Evolutionary conservation across 78 protist species (phyloP).

Genomic region (Emiliania huxleyi): DNA sequence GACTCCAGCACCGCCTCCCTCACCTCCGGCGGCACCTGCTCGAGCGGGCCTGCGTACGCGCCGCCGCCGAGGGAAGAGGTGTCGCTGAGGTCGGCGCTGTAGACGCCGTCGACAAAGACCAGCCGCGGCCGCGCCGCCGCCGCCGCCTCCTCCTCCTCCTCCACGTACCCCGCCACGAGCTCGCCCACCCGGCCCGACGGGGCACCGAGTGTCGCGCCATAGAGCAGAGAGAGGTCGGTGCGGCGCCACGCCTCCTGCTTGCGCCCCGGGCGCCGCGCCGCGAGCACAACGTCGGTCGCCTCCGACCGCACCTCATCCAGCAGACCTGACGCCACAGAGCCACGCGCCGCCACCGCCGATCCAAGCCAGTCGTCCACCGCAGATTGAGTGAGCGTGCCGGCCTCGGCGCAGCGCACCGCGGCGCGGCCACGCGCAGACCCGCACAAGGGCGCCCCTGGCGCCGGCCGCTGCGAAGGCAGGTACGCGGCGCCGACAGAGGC

Average conservation of each 20-base stretch:
- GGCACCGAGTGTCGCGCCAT: neutral
- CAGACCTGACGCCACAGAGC: too few relatives aligned
- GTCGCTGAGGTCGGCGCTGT: neutral
- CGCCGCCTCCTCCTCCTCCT: neutral
- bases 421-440: too few relatives aligned
- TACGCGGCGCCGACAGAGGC: too few relatives aligned
- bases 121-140: neutral
- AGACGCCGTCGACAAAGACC: neutral
- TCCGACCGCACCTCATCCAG: too few relatives aligned
- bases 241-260: neutral
- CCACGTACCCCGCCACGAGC: neutral
- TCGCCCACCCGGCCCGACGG: neutral
- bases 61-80: neutral
- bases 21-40: neutral
- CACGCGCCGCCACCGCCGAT: too few relatives aligned
- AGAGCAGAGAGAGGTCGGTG: neutral
- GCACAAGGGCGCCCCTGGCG: too few relatives aligned
- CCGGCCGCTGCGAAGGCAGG: too few relatives aligned
- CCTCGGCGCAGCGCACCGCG: too few relatives aligned
- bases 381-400: too few relatives aligned
- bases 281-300: neutral
- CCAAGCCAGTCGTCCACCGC: too few relatives aligned
- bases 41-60: neutral
- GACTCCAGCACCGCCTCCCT: neutral
- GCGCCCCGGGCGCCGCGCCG: neutral